Percentiles rank a stretch among this genome's conserved stretches.
Evolutionary conservation across 805 yeast genomes (phyloP).

Genomic region (Danielozyma ontarioensis): DNA sequence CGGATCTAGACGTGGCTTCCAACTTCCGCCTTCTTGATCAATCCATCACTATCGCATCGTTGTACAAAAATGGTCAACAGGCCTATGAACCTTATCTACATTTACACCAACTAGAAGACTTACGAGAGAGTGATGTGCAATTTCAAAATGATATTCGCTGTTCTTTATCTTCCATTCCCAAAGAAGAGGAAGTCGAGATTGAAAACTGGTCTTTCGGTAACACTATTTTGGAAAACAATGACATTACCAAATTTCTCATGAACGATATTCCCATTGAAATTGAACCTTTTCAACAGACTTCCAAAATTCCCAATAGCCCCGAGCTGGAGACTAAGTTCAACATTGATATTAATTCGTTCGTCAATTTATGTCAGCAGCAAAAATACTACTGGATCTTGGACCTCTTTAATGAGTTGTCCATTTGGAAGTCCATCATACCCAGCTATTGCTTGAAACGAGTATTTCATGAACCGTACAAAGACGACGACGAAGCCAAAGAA

Average conservation of each 20-base stretch:
- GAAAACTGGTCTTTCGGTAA: conserved; percentile 4
- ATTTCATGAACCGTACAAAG: conserved; percentile 4
- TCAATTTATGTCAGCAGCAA: conserved; percentile 25
- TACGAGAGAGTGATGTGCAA: conserved; percentile 26
- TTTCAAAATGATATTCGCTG: conserved; percentile 17
- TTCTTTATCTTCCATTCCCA: conserved; percentile 8
- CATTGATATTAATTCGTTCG: conserved; percentile 14
- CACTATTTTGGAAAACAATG: conserved; percentile 17
- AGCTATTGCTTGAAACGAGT: conserved; percentile 19
- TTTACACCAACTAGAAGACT: conserved; percentile 26
- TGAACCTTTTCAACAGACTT: not conserved
- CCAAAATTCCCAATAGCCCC: not conserved
- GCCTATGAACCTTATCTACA: conserved; percentile 27
- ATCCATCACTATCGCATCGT: conserved; percentile 36
- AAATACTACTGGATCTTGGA: conserved; percentile 36
- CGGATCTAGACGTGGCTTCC: not conserved
- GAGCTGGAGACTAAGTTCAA: not conserved
- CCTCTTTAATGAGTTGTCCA: conserved; percentile 30
- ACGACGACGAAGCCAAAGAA: conserved; percentile 7
- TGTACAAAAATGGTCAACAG: conserved; percentile 29
- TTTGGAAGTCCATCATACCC: conserved; percentile 36
- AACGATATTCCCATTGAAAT: conserved; percentile 10
- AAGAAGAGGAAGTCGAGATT: too few relatives aligned
- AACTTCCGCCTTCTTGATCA: conserved; percentile 33
- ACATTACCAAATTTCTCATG: conserved; percentile 20